Evolutionary conservation across 192 early-diverging fungal genomes (phyloP).

Genomic region (Pilaira anomala): DNA sequence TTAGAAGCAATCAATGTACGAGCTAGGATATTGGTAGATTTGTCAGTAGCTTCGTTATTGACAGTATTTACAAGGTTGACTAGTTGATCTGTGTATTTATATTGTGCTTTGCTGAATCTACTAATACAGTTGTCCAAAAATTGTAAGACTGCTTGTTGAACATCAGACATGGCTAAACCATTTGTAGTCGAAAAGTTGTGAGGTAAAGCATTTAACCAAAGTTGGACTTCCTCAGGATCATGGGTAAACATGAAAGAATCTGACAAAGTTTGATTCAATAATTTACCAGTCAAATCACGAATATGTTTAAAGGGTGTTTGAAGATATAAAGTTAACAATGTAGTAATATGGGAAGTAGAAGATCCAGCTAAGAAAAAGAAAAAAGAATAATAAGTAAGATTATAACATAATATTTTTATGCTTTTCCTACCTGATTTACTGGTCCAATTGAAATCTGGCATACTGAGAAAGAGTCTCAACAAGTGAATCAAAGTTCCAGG

Average conservation of each 20-base stretch:
- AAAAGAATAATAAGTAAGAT: background rate
- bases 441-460: constrained; percentile 71
- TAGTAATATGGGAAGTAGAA: constrained; percentile 49
- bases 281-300: constrained; percentile 33
- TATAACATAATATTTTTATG: background rate
- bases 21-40: constrained; percentile 9
- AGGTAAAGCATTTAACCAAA: constrained; percentile 62
- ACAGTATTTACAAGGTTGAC: constrained; percentile 40
- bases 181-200: constrained; percentile 12
- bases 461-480: constrained; percentile 53
- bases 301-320: constrained; percentile 47
- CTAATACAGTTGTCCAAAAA: constrained; percentile 67
- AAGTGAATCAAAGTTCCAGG: constrained; percentile 56
- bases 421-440: constrained; percentile 53
- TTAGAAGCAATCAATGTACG: background rate
- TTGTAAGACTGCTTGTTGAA: constrained; percentile 44
- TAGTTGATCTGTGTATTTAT: constrained; percentile 60
- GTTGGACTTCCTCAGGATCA: constrained; percentile 48
- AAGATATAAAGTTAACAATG: constrained; percentile 53
- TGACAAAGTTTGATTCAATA: constrained; percentile 47
- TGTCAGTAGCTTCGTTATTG: constrained; percentile 8
- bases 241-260: constrained; percentile 58
- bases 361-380: constrained; percentile 35
- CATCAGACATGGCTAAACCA: constrained; percentile 22
- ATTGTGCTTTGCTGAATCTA: constrained; percentile 54